phyloP scores from a whole-genome alignment of 1,284 basidiomycete species.

The Sutorius eximius region DNA sequence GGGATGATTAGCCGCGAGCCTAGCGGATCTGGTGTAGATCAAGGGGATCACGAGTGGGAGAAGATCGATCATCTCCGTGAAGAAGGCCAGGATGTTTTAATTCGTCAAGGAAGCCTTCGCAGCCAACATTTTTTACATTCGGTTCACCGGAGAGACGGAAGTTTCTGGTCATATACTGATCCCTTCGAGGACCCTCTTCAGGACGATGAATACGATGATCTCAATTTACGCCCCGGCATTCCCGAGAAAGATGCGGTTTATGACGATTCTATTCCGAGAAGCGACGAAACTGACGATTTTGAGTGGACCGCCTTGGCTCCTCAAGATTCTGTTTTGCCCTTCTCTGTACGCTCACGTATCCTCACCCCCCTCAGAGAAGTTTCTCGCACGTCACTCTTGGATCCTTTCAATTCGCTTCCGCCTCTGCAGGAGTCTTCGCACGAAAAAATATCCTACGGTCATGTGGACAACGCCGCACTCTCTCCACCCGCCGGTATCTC shows the following conservation, averaged over 20 bases:
- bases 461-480: constrained; percentile 11
- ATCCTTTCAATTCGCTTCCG: constrained; percentile 26
- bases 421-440: constrained; percentile 30
- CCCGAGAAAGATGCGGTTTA: constrained; percentile 25
- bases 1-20: constrained; percentile 35
- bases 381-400: constrained; percentile 24
- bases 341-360: constrained; percentile 28
- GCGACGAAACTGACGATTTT: constrained; percentile 23
- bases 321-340: constrained; percentile 27
- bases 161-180: constrained; percentile 26
- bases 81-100: constrained; percentile 18
- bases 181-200: constrained; percentile 28
- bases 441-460: constrained; percentile 30
- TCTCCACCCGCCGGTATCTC: constrained; percentile 9
- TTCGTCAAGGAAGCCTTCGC: constrained; percentile 20
- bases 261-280: constrained; percentile 41
- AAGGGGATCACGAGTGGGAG: constrained; percentile 37
- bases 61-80: constrained; percentile 36
- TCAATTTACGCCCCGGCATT: constrained; percentile 11
- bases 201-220: constrained; percentile 23
- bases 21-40: constrained; percentile 38
- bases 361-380: constrained; percentile 32
- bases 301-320: constrained; percentile 30
- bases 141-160: constrained; percentile 15
- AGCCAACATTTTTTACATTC: constrained; percentile 8